phyloP scores from a whole-genome alignment of 441 rosid species.

The Cnidoscolus chayamansa region DNA sequence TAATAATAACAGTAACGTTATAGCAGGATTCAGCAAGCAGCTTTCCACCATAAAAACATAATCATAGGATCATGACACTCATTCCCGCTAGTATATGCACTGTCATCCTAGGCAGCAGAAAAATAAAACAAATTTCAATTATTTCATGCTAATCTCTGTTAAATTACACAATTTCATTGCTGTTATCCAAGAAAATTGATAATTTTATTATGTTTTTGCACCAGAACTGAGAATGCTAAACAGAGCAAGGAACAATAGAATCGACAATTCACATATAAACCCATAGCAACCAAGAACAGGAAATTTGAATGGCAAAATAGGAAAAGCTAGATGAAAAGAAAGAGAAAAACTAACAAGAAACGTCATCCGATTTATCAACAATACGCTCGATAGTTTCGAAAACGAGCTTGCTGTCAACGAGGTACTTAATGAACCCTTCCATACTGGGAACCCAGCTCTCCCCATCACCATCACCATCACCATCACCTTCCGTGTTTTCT shows the following conservation, averaged over 20 bases:
- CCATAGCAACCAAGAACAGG: background rate
- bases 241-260: background rate
- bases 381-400: constrained; percentile 69
- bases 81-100: background rate
- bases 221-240: too few species aligned
- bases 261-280: background rate
- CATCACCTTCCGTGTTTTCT: constrained; percentile 5
- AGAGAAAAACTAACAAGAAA: constrained; percentile 57
- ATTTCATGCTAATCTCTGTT: too few species aligned
- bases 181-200: background rate
- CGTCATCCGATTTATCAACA: constrained; percentile 74
- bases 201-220: too few species aligned
- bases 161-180: background rate
- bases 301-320: background rate
- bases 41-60: constrained; percentile 2
- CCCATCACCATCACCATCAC: constrained; percentile 21
- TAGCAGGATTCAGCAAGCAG: background rate
- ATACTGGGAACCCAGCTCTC: constrained; percentile 62
- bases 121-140: too few species aligned
- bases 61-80: too few species aligned
- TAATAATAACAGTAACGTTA: background rate
- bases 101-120: background rate
- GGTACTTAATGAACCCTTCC: constrained; percentile 67
- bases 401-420: constrained; percentile 82
- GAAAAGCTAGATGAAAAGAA: background rate